Conservation (phyloP, 768 basidiomycete species). For the Mycena venus region DNA sequence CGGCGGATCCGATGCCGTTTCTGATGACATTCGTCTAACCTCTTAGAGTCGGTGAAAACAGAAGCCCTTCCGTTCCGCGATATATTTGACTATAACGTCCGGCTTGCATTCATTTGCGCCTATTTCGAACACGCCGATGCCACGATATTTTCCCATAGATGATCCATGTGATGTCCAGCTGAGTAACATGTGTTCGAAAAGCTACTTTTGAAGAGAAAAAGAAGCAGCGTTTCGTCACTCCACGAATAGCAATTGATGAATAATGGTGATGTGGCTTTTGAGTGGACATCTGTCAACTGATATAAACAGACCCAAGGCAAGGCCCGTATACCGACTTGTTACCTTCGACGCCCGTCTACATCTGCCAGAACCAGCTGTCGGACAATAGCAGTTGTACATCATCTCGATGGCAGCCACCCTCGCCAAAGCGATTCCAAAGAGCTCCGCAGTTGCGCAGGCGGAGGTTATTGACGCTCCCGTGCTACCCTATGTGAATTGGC, state of each 20-base stretch:
- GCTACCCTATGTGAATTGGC: conserved; percentile 27
- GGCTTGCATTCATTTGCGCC: no score
- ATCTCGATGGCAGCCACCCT: conserved; percentile 19
- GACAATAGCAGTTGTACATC: conserved; percentile 13
- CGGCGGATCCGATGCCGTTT: neutral
- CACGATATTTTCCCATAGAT: no score
- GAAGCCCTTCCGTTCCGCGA: conserved; percentile 8
- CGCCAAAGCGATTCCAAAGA: conserved; percentile 15
- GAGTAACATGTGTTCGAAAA: no score
- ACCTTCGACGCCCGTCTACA: conserved; percentile 8
- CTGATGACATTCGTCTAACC: conserved; percentile 1
- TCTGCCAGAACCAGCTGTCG: conserved; percentile 10
- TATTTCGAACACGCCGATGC: no score
- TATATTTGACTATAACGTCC: conserved; percentile 18
- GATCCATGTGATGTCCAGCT: no score
- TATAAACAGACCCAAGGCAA: conserved; percentile 16
- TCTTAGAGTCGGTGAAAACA: neutral
- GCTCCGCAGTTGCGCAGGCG: conserved; percentile 18
- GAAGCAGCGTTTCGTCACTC: conserved; percentile 9
- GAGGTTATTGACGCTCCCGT: conserved; percentile 11
- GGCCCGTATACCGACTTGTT: conserved; percentile 9
- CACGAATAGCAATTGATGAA: conserved; percentile 6
- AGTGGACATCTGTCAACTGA: conserved; percentile 12
- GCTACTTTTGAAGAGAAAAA: conserved; percentile 20
- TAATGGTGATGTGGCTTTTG: conserved; percentile 14